These are phyloP conservation scores for Mycena amicta DNA, from an alignment of 768 basidiomycete species.

Conservation along the genomic window DNA sequence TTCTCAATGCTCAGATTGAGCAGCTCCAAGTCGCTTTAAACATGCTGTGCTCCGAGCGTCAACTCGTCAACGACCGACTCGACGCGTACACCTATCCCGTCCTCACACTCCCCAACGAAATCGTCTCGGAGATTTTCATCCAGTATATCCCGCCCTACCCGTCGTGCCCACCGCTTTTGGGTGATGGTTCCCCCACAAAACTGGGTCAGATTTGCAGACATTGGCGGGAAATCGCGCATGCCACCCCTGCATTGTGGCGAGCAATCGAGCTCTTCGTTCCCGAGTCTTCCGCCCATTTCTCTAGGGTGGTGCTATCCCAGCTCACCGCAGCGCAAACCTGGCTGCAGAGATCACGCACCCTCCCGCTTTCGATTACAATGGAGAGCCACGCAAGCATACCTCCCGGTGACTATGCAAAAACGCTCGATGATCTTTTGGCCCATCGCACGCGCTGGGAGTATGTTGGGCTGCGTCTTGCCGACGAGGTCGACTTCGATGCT, in stretches of 20 bases:
- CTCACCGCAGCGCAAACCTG: neutral
- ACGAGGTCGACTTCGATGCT: neutral
- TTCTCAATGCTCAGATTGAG: no score
- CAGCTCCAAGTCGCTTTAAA: no score
- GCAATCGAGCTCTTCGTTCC: neutral
- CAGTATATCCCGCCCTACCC: neutral
- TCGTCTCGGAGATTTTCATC: neutral
- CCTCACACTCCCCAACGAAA: neutral
- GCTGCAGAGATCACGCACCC: neutral
- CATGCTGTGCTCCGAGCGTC: no score
- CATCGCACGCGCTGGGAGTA: neutral
- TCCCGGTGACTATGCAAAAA: no score
- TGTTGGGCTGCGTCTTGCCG: neutral
- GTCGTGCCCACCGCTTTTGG: neutral
- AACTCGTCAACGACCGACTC: no score
- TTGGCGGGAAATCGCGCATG: neutral
- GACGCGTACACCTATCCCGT: no score
- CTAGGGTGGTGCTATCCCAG: no score
- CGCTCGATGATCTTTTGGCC: neutral
- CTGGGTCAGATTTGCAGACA: neutral
- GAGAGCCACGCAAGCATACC: neutral
- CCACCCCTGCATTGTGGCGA: neutral
- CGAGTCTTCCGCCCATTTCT: neutral
- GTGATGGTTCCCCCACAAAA: neutral
- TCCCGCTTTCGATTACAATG: neutral